Percentiles rank a stretch among this genome's conserved stretches.
Conservation (phyloP, 208 protist genomes). For the Tetramitus jugosus region DNA sequence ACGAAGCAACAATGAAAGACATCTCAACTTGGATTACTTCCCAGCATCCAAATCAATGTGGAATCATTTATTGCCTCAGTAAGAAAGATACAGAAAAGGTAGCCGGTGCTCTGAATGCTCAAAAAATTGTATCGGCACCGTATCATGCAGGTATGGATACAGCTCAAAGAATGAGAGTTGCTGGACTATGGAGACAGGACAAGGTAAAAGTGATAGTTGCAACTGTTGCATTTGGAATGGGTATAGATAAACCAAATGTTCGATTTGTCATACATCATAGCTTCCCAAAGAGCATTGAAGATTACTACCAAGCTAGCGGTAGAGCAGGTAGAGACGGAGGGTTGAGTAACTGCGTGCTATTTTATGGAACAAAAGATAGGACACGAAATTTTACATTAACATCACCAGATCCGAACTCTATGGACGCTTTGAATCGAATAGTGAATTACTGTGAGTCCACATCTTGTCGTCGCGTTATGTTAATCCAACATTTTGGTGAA, state of each 20-base stretch:
- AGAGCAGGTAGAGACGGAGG: conserved; percentile 65
- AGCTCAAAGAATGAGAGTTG: conserved; percentile 21
- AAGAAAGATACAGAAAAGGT: background rate
- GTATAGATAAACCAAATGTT: conserved; percentile 7
- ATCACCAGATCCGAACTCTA: too few relatives aligned
- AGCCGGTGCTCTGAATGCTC: background rate
- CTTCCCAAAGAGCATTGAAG: background rate
- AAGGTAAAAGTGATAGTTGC: too few relatives aligned
- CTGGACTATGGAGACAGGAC: conserved; percentile 43
- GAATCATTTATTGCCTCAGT: background rate
- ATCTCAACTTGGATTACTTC: too few relatives aligned
- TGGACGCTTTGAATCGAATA: conserved; percentile 29
- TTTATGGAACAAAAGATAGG: conserved; percentile 22
- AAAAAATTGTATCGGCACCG: background rate
- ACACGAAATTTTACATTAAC: background rate
- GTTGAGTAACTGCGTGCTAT: background rate
- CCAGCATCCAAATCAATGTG: background rate
- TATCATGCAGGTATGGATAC: conserved; percentile 26
- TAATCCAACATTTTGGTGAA: conserved; percentile 34
- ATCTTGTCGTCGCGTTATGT: conserved; percentile 39
- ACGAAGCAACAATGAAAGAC: background rate
- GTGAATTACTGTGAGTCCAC: conserved; percentile 46
- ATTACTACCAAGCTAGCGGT: conserved; percentile 46
- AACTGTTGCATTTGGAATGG: conserved; percentile 73
- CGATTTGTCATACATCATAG: background rate